phyloP scores from a whole-genome alignment of 441 rosid genomes.

The Gossypium schwendimanii region DNA sequence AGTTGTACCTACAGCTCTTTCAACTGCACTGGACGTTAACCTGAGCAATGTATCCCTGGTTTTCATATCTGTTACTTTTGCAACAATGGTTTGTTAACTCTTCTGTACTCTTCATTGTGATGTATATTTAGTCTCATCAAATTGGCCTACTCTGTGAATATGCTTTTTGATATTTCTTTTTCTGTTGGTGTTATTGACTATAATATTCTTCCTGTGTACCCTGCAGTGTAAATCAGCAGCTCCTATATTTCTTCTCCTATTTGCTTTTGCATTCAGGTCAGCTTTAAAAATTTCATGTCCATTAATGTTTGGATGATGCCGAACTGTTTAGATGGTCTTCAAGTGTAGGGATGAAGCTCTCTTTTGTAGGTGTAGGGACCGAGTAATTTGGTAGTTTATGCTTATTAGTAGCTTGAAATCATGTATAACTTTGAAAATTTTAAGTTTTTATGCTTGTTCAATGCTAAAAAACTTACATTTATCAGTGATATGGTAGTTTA shows the following conservation, averaged over 20 bases:
- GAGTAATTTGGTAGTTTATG: background rate
- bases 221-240: conserved; percentile 98
- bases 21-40: conserved; percentile 92
- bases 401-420: background rate
- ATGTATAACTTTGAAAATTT: background rate
- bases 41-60: conserved; percentile 95
- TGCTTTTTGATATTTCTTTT: conserved; percentile 8
- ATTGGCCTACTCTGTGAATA: conserved; percentile 14
- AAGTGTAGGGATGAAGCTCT: background rate
- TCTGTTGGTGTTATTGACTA: conserved; percentile 12
- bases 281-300: conserved; percentile 16
- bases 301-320: background rate
- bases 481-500: background rate
- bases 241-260: conserved; percentile 87
- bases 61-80: conserved; percentile 94
- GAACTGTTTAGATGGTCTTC: background rate
- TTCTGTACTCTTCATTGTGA: conserved; percentile 9
- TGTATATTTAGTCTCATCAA: background rate
- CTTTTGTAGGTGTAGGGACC: background rate
- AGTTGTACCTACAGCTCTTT: conserved; percentile 98
- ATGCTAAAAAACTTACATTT: background rate
- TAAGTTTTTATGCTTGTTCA: background rate
- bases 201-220: conserved; percentile 3
- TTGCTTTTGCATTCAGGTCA: conserved; percentile 99
- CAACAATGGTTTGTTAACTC: conserved; percentile 77